Evolutionary conservation across 2,329 filamentous ascomycete genomes (phyloP), one percentile per base, ranked within the genome.

Genomic region (Ophiostoma quercus): DNA sequence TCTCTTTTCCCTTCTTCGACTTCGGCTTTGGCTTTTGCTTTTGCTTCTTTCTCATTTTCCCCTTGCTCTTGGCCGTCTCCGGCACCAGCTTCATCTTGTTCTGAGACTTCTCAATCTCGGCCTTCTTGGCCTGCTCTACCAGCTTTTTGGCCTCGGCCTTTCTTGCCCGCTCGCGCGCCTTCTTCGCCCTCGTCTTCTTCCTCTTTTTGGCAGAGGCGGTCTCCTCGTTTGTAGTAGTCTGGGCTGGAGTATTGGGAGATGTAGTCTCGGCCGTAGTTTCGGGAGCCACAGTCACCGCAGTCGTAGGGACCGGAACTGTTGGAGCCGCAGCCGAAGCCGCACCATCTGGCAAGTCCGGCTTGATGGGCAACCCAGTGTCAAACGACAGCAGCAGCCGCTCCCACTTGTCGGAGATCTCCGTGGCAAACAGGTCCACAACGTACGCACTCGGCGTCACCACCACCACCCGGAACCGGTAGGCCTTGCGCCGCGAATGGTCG

Each of bases 401-500:
- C 69, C 63, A 71, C 25, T 37, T 43, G 8, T 25, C 57, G 19
- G 16, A 1, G 11, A 68, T 9, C 6, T 66, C 25, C 9, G 47
- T 67, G 47, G 57, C 32, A 3, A 71, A 66, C 29, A 71, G 37
- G n/a, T 68, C 66, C 32, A 68, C 70, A 9, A 71, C 43, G 34
- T 71, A 69, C 9, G 37, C 16, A 12, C 34, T 39, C 12, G 69
- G 57, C 25, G 68, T 68, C 66, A 68, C 32, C 19, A 71, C 5
- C 1, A 71, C 41, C 29, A 60, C 70, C n/a, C 70, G 68, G 47
- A 71, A 68, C 12, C 70, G 66, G 47, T 71, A 71, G 9, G 70
- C 70, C 68, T 68, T 69, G 66, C 68, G 68, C 47, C 70, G 70
- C 37, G 68, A 29, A 25, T 71, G 70, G 68, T 71, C 68, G 68